phyloP scores from a whole-genome alignment of 371 early-diverging fungal genomes.

The Mucor saturninus region DNA sequence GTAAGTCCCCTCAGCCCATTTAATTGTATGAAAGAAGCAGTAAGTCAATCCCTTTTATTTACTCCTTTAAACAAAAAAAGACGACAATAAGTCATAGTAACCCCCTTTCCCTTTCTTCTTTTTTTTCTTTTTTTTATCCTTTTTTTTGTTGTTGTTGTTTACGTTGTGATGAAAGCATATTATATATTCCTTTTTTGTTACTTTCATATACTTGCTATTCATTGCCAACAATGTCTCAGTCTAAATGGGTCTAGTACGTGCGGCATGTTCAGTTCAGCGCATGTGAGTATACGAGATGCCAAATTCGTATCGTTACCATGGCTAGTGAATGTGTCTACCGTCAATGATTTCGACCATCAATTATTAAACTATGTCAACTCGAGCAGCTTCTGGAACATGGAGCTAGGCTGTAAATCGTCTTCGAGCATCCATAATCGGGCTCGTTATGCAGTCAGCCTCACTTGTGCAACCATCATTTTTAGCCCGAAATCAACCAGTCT shows the following conservation, averaged over 20 bases:
- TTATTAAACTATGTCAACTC: constrained; percentile 30
- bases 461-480: constrained; percentile 39
- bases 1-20: too few relatives aligned
- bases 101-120: constrained; percentile 2
- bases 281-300: constrained; percentile 21
- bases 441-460: constrained; percentile 39
- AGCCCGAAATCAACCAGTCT: constrained; percentile 18
- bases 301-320: constrained; percentile 16
- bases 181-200: background rate
- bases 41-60: background rate
- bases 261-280: constrained; percentile 15
- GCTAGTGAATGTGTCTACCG: constrained; percentile 32
- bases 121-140: background rate
- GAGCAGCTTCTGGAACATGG: constrained; percentile 29
- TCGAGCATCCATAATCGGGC: constrained; percentile 26
- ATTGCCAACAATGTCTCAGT: constrained; percentile 26
- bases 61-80: too few relatives aligned
- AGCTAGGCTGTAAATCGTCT: constrained; percentile 32
- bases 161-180: background rate
- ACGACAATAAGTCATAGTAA: background rate
- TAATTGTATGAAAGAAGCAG: background rate
- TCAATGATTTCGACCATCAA: constrained; percentile 37
- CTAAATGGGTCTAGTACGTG: constrained; percentile 21
- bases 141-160: background rate
- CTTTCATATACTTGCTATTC: background rate